Percentiles rank a stretch among this genome's conserved stretches.
Evolutionary conservation across 2,329 filamentous ascomycete species (phyloP).

Genomic region (Xylaria sp.): DNA sequence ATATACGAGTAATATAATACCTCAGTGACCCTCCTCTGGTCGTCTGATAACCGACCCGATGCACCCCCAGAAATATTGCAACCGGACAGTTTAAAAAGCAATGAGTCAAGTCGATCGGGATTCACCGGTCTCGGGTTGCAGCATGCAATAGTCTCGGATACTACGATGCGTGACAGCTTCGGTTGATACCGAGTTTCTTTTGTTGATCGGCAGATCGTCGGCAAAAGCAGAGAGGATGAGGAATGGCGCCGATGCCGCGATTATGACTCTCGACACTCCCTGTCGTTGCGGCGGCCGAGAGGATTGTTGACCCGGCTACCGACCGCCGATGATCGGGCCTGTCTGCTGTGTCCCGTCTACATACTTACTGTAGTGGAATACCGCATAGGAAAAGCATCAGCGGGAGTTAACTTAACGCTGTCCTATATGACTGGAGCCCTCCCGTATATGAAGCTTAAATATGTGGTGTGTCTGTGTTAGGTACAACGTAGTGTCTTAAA

Average conservation of each 20-base stretch:
- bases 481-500: neutral
- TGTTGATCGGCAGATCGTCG: conserved; percentile 21
- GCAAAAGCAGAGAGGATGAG: conserved; percentile 23
- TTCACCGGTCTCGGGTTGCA: neutral
- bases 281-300: neutral
- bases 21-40: neutral
- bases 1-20: neutral
- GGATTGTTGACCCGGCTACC: neutral
- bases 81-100: neutral
- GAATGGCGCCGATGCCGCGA: conserved; percentile 19
- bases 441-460: too few species aligned
- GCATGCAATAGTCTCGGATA: too few species aligned
- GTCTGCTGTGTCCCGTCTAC: neutral
- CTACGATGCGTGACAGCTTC: too few species aligned
- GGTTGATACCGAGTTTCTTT: neutral
- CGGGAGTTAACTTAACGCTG: neutral
- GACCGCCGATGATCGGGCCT: neutral
- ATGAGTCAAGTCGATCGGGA: conserved; percentile 7
- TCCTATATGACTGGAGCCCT: too few species aligned
- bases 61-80: too few species aligned
- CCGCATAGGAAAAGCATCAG: neutral
- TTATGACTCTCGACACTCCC: neutral
- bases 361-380: neutral
- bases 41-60: too few species aligned
- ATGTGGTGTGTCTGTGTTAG: too few species aligned